A percentile compares a stretch with the other conserved stretches of the same genome.
These are phyloP conservation scores for Ustilago xerochloae DNA, from an alignment of 1,284 basidiomycete genomes.

Conservation along the genomic window DNA sequence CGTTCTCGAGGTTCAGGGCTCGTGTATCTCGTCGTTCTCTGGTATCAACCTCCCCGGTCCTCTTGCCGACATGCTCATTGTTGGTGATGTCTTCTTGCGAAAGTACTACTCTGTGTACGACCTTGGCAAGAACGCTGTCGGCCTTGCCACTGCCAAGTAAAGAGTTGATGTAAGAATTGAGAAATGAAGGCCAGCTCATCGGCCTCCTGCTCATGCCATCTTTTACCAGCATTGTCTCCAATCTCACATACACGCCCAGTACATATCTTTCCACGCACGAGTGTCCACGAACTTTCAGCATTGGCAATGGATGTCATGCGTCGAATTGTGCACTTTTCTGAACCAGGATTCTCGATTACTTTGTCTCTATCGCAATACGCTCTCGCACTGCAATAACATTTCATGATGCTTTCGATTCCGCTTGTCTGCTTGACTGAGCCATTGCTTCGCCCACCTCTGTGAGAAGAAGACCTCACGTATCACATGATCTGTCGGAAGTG, in stretches of 20 bases:
- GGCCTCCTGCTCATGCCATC: constrained; percentile 1
- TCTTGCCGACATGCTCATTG: constrained; percentile 88
- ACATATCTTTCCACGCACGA: not conserved
- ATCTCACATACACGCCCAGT: not conserved
- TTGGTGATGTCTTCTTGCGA: constrained; percentile 75
- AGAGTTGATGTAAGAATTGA: not conserved
- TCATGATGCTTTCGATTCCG: not conserved
- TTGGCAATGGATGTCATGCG: no score
- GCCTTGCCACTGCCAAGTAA: constrained; percentile 76
- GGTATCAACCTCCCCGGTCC: constrained; percentile 91
- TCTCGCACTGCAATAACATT: constrained; percentile 18
- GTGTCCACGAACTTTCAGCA: not conserved
- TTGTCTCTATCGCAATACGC: constrained; percentile 3
- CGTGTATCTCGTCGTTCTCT: constrained; percentile 93
- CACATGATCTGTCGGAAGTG: no score
- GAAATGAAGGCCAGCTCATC: not conserved
- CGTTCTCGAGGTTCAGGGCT: constrained; percentile 85
- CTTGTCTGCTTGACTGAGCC: not conserved
- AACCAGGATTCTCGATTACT: not conserved
- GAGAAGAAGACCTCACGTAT: no score
- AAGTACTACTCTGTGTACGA: constrained; percentile 97
- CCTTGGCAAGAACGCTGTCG: constrained; percentile 82
- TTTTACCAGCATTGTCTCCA: not conserved
- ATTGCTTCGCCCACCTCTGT: no score
- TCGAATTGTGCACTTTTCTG: not conserved